Conservation (phyloP, 495 filamentous ascomycete genomes). For the Rhizodiscina lignyota region DNA sequence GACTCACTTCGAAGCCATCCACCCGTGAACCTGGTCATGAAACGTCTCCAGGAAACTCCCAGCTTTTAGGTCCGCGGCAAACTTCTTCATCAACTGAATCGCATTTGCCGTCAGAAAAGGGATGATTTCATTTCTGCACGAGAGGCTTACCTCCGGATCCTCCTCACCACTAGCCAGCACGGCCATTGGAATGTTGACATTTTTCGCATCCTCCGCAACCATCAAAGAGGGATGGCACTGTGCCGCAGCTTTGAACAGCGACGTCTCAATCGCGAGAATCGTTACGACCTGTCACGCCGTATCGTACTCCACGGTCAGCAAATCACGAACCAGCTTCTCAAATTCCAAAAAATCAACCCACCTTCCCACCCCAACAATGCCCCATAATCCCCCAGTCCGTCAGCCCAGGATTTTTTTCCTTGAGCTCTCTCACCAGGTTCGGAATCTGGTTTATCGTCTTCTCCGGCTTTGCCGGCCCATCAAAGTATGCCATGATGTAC, state of each 20-base stretch:
- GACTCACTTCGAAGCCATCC: conserved; percentile 82
- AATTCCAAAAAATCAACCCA: conserved; percentile 6
- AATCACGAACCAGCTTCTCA: too few species aligned
- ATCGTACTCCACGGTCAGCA: too few species aligned
- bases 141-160: conserved; percentile 45
- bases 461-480: conserved; percentile 41
- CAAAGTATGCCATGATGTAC: conserved; percentile 57
- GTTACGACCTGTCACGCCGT: too few species aligned
- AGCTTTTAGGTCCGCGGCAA: too few species aligned
- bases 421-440: conserved; percentile 35
- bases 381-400: conserved; percentile 65
- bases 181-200: conserved; percentile 9
- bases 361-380: conserved; percentile 61
- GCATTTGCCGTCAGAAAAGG: too few species aligned
- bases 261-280: too few species aligned
- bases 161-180: conserved; percentile 23
- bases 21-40: conserved; percentile 67
- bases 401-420: conserved; percentile 34
- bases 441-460: conserved; percentile 46
- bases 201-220: conserved; percentile 24
- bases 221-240: conserved; percentile 76
- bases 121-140: too few species aligned
- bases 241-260: conserved; percentile 46
- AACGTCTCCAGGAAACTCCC: conserved; percentile 66
- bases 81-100: too few species aligned